Percentiles rank a stretch among this genome's conserved stretches.
Evolutionary conservation across 1,284 basidiomycete species (phyloP).

Genomic region (Leccinum fuscescens): DNA sequence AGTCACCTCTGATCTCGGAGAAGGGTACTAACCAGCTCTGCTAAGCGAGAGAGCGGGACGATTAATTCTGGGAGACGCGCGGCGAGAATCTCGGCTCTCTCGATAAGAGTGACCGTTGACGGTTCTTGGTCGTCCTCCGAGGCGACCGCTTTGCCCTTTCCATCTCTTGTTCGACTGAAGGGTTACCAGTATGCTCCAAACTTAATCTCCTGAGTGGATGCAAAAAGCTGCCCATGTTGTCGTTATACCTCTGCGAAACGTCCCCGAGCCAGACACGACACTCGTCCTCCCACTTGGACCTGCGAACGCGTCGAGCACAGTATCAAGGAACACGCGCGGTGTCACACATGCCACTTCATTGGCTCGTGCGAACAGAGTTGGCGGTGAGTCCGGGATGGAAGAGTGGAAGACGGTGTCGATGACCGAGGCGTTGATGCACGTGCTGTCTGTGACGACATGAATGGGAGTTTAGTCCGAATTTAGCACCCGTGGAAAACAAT

Average conservation of each 20-base stretch:
- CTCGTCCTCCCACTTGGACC: slow-evolving; percentile 55
- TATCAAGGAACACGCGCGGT: slow-evolving; percentile 65
- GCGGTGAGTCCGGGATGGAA: slow-evolving; percentile 18
- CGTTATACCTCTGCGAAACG: slow-evolving; percentile 44
- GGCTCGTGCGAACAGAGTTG: slow-evolving; percentile 45
- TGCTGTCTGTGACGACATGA: slow-evolving; percentile 37
- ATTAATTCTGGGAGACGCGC: too few relatives aligned
- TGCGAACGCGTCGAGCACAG: slow-evolving; percentile 59
- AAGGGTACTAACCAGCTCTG: too few relatives aligned
- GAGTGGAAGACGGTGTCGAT: slow-evolving; percentile 40
- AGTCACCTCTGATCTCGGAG: too few relatives aligned
- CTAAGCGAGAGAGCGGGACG: too few relatives aligned
- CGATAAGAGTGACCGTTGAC: too few relatives aligned
- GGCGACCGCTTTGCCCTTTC: too few relatives aligned
- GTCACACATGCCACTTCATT: slow-evolving; percentile 67
- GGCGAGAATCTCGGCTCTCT: too few relatives aligned
- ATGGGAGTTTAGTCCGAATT: too few relatives aligned
- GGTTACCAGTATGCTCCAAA: slow-evolving; percentile 25
- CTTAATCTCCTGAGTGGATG: slow-evolving; percentile 47
- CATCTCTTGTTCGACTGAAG: too few relatives aligned
- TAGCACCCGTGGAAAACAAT: too few relatives aligned
- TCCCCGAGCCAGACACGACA: slow-evolving; percentile 54
- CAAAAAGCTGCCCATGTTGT: slow-evolving; percentile 63
- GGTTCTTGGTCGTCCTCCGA: slow-evolving; percentile 20
- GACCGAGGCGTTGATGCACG: slow-evolving; percentile 43